Evolutionary conservation across 805 yeast species (phyloP).

Genomic region (Metschnikowia bowlesiae): DNA sequence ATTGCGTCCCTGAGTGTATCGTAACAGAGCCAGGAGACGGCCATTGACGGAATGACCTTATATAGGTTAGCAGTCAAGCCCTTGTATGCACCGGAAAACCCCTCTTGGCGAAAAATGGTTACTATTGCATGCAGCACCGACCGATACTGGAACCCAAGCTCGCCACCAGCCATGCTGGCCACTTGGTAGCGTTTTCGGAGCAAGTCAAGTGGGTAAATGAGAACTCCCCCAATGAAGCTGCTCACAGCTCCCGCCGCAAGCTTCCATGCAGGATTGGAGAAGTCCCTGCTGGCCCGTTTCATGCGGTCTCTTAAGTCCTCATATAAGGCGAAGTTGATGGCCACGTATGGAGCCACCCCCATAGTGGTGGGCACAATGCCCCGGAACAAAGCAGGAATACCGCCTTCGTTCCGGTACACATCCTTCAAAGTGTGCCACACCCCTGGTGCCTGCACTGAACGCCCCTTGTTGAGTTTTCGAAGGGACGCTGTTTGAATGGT

Average conservation of each 20-base stretch:
- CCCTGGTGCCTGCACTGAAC: slow-evolving; percentile 61
- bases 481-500: slow-evolving; percentile 80
- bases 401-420: slow-evolving; percentile 78
- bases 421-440: slow-evolving; percentile 51
- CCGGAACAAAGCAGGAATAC: slow-evolving; percentile 67
- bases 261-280: slow-evolving; percentile 50
- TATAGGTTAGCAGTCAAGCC: slow-evolving; percentile 77
- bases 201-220: slow-evolving; percentile 89
- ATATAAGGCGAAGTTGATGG: slow-evolving; percentile 85
- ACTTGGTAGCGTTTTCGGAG: slow-evolving; percentile 89
- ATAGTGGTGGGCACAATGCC: slow-evolving; percentile 88
- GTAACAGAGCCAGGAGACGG: slow-evolving; percentile 86
- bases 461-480: slow-evolving; percentile 44
- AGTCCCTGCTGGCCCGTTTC: slow-evolving; percentile 28
- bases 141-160: slow-evolving; percentile 78
- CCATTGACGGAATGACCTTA: slow-evolving; percentile 94
- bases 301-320: slow-evolving; percentile 68
- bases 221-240: slow-evolving; percentile 85
- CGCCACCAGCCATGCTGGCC: slow-evolving; percentile 70
- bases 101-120: slow-evolving; percentile 69
- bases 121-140: slow-evolving; percentile 70
- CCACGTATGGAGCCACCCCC: slow-evolving; percentile 96
- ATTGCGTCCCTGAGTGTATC: slow-evolving; percentile 59
- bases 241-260: slow-evolving; percentile 77
- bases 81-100: slow-evolving; percentile 64